Percentiles rank a stretch among this genome's conserved stretches.
Conservation (phyloP, 495 filamentous ascomycete genomes). For the Massariosphaeria phaeospora region DNA sequence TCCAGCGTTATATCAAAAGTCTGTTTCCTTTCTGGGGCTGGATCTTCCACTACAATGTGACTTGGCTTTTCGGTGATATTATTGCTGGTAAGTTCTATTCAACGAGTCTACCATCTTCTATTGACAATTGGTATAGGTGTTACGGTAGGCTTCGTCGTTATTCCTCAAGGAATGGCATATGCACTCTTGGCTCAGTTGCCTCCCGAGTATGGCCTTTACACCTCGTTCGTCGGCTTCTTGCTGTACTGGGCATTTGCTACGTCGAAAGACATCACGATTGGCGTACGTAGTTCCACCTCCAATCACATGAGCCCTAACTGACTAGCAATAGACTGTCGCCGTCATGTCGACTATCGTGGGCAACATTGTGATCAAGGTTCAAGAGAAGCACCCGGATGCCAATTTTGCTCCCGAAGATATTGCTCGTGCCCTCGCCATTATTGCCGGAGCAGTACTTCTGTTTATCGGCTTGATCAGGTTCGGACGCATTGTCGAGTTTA, state of each 20-base stretch:
- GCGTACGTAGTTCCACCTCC: conserved; percentile 52
- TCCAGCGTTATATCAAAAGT: conserved; percentile 55
- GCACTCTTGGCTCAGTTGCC: conserved; percentile 73
- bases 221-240: conserved; percentile 93
- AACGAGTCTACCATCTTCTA: not conserved
- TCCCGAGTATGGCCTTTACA: conserved; percentile 83
- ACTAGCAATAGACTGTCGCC: conserved; percentile 67
- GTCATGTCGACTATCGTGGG: conserved; percentile 90
- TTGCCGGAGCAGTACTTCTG: conserved; percentile 74
- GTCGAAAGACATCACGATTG: conserved; percentile 98
- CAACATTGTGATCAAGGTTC: conserved; percentile 63
- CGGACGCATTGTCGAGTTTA: conserved; percentile 94
- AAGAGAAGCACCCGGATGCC: conserved; percentile 54
- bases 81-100: conserved; percentile 74
- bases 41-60: conserved; percentile 81
- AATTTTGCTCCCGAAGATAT: conserved; percentile 57
- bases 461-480: conserved; percentile 71
- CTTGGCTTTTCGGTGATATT: conserved; percentile 85
- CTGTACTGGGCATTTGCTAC: conserved; percentile 98
- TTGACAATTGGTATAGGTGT: conserved; percentile 52
- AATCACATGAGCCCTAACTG: not conserved
- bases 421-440: conserved; percentile 71
- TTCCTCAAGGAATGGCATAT: conserved; percentile 97
- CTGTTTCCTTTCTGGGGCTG: conserved; percentile 85
- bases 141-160: conserved; percentile 90